These are phyloP conservation scores for Fusarium proliferatum DNA, from an alignment of 2,329 filamentous ascomycete genomes.

Conservation along the genomic window DNA sequence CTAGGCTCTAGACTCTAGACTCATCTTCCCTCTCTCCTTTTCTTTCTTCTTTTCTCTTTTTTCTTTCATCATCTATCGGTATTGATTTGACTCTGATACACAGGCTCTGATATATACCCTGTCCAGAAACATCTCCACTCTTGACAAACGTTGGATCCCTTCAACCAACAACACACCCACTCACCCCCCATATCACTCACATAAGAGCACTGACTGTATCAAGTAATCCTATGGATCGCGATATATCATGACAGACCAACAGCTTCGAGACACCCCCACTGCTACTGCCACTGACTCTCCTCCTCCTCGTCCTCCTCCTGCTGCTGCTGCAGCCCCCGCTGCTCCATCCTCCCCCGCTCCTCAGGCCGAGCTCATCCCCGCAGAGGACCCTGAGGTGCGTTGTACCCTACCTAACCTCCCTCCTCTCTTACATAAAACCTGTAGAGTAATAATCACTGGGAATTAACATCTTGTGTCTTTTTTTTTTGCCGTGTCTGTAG, in stretches of 20 bases:
- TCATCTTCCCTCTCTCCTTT: background rate
- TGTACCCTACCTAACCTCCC: background rate
- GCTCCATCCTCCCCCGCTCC: constrained; percentile 19
- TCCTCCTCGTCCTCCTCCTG: background rate
- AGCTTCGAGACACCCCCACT: constrained; percentile 19
- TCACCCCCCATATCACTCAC: constrained; percentile 1
- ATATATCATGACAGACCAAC: constrained; percentile 31
- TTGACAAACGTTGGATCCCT: background rate
- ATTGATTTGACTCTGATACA: background rate
- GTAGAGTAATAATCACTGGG: constrained; percentile 4
- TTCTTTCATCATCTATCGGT: background rate
- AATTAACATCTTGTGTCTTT: constrained; percentile 9
- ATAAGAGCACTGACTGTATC: background rate
- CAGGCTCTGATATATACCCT: background rate
- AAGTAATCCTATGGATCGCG: background rate
- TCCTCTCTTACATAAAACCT: background rate
- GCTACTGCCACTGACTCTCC: background rate
- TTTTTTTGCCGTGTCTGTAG: constrained; percentile 15
- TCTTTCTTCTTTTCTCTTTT: background rate
- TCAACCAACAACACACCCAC: constrained; percentile 5
- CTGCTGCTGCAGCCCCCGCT: background rate
- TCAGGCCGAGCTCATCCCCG: constrained; percentile 37
- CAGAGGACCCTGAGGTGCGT: constrained; percentile 37
- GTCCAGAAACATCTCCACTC: constrained; percentile 1
- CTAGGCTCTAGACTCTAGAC: background rate